Evolutionary conservation across 345 rosid species (phyloP).

Genomic region (Cardamine resedifolia): DNA sequence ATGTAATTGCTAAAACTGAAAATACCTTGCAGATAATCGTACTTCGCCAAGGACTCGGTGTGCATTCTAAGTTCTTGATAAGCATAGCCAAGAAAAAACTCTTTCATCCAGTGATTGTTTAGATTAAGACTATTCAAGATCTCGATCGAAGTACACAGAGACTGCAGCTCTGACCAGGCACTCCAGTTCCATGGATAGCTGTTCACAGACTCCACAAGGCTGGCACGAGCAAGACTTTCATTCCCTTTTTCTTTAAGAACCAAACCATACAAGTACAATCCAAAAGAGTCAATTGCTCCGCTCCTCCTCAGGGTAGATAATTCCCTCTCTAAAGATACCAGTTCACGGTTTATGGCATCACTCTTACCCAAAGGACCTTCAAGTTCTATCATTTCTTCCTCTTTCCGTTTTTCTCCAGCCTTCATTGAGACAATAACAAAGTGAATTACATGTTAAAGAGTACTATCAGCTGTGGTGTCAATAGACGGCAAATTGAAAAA

Average conservation of each 20-base stretch:
- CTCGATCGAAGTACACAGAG: conserved; percentile 69
- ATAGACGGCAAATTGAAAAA: not conserved
- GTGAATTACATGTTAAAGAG: conserved; percentile 7
- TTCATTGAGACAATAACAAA: conserved; percentile 30
- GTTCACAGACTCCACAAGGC: conserved; percentile 88
- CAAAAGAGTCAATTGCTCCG: conserved; percentile 77
- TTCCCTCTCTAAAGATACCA: conserved; percentile 81
- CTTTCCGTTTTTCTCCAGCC: conserved; percentile 99
- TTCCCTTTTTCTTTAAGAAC: conserved; percentile 91
- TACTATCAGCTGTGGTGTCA: not conserved
- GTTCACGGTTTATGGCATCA: conserved; percentile 70
- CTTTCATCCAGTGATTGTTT: conserved; percentile 95
- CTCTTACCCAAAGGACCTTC: conserved; percentile 87
- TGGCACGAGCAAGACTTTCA: conserved; percentile 65
- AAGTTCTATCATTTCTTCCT: conserved; percentile 90
- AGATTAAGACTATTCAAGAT: conserved; percentile 70
- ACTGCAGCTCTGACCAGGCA: conserved; percentile 96
- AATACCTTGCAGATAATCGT: conserved; percentile 65
- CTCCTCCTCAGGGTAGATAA: conserved; percentile 65
- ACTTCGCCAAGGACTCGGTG: conserved; percentile 70
- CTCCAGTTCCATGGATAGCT: conserved; percentile 98
- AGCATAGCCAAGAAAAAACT: conserved; percentile 82
- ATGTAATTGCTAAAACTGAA: conserved; percentile 82
- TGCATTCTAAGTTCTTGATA: conserved; percentile 95
- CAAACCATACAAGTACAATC: conserved; percentile 81